Conservation (phyloP, 805 yeast genomes). For the Lipomyces lipofer region DNA sequence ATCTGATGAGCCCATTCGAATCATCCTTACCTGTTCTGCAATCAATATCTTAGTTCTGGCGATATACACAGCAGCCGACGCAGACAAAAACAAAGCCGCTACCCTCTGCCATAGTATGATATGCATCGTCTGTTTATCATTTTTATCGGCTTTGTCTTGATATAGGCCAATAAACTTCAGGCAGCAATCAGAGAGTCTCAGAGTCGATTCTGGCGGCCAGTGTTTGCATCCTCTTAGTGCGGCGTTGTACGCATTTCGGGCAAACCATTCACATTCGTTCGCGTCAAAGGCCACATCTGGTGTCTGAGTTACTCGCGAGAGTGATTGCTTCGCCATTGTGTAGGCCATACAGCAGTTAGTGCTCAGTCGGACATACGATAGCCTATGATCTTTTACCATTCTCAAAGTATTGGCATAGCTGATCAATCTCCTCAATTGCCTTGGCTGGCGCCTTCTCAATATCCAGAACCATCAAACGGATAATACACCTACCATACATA, state of each 20-base stretch:
- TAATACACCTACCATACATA: too few species aligned
- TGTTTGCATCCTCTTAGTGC: conserved; percentile 20
- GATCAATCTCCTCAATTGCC: conserved; percentile 2
- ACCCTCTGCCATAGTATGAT: conserved; percentile 7
- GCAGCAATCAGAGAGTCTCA: conserved; percentile 15
- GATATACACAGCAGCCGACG: conserved; percentile 12
- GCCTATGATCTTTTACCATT: too few species aligned
- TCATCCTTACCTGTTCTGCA: conserved; percentile 13
- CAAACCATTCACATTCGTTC: conserved; percentile 22
- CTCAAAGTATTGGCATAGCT: conserved; percentile 17
- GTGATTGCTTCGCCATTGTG: conserved; percentile 7
- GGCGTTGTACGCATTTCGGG: conserved; percentile 21
- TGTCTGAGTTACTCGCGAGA: neutral
- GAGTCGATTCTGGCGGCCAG: conserved; percentile 19
- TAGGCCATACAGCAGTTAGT: conserved; percentile 1
- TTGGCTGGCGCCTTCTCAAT: conserved; percentile 2
- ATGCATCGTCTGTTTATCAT: neutral
- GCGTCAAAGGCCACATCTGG: conserved; percentile 4
- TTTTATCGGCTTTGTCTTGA: neutral
- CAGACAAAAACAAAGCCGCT: conserved; percentile 2
- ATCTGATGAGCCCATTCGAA: too few species aligned
- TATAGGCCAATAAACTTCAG: conserved; percentile 16
- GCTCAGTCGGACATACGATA: neutral
- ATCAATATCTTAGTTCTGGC: conserved; percentile 9
- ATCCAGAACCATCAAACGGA: conserved; percentile 10